Evolutionary conservation across 2,329 filamentous ascomycete species (phyloP), one percentile per base, ranked within the genome.

Genomic region (Beauveria medogensis): DNA sequence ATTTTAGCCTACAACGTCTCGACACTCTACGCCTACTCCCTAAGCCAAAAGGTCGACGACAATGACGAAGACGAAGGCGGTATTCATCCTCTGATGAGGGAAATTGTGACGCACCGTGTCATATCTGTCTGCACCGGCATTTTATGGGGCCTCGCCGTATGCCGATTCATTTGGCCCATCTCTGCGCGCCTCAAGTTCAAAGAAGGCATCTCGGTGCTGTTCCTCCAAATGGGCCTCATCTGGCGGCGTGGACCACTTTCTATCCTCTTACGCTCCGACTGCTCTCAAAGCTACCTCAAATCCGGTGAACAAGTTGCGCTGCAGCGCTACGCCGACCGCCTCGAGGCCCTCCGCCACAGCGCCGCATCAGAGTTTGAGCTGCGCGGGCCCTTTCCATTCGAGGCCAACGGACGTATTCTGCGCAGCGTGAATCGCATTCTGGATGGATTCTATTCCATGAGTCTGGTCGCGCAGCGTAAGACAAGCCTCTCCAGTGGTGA

Each of bases 1-100:
- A 83, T 97, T 70, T 82, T 97, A 48, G 95, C 92, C 1, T 97
- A 96, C 78, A 97, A 97, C 70, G 85, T 97, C 26, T 92, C 90
- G 10, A 90, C 90, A 4, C 81, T 97, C 3, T 97, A 97, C 70
- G 90, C 91, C 5, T 97, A 96, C 74, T 91, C 89, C 55, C 80
- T 96, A 9, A 87, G 87, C 1, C 86, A 90, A 63, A 83, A 83
- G 62, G 90, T 93, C 52, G 83, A 86, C 12, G 85, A 90, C 46
- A 84, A 89, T 55, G 86, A 89, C 62, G 84, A 92, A 52, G 90
- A 94, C 66, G 91, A 96, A 73, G 91, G 91, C 16, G 91, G 91
- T 2, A 78, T 86, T 8, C 82, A 87, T 61, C 92, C 92, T 0
- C 81, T 91, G 40, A 95, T 97, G 64, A 83, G 85, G 66, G 86